Percentiles rank a stretch among this genome's conserved stretches.
Conservation (phyloP, 164 flowering plant species). For the Cinnamomum micranthum region DNA sequence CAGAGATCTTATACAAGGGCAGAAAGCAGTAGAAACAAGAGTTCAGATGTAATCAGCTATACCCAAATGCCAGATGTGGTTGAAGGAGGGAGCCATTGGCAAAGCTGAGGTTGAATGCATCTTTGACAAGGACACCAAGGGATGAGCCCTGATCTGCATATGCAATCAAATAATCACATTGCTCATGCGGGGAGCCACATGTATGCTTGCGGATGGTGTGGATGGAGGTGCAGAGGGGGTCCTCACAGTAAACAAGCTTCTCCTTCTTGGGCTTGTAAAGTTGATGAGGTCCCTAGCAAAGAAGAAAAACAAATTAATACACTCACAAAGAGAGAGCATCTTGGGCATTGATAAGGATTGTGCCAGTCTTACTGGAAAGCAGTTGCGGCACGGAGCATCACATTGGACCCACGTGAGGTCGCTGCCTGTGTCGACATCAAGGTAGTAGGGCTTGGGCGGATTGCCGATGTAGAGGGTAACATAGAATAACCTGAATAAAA, state of each 20-base stretch:
- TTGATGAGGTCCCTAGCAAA: conserved; percentile 69
- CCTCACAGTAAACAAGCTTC: conserved; percentile 56
- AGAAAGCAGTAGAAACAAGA: conserved; percentile 41
- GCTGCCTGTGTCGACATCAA: conserved; percentile 95
- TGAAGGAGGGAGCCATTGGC: conserved; percentile 40
- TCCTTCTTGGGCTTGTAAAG: conserved; percentile 55
- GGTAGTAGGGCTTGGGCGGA: conserved; percentile 74
- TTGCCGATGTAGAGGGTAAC: conserved; percentile 56
- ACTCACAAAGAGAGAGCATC: not conserved
- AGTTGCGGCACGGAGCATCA: conserved; percentile 78
- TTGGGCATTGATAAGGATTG: not conserved
- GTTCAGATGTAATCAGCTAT: conserved; percentile 16
- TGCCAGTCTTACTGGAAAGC: conserved; percentile 43
- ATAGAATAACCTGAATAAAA: conserved; percentile 57
- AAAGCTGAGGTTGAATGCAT: conserved; percentile 43
- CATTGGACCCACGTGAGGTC: conserved; percentile 97
- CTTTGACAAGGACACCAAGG: conserved; percentile 73
- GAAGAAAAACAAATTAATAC: not conserved
- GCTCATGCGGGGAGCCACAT: conserved; percentile 52
- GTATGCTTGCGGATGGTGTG: conserved; percentile 30
- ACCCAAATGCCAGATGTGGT: conserved; percentile 73
- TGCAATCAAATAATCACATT: conserved; percentile 83
- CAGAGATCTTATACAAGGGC: not conserved
- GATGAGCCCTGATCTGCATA: conserved; percentile 93
- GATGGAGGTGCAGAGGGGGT: conserved; percentile 61